Evolutionary conservation across 306 rosid genomes (phyloP).

Genomic region (Calophaca sinica): DNA sequence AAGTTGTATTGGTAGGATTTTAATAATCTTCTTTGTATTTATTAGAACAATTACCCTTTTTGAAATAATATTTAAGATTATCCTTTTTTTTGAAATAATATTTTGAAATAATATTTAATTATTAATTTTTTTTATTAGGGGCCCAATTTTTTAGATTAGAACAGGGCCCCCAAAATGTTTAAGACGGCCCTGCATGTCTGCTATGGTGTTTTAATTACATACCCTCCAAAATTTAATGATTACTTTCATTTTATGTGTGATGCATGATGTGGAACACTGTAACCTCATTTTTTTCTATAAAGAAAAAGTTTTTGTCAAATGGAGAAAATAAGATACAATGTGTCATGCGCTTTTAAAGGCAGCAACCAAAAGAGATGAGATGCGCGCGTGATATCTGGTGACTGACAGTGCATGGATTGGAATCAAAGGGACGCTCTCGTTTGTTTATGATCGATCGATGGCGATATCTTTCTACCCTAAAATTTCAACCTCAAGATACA

Average conservation of each 20-base stretch:
- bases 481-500: conserved; percentile 56
- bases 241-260: conserved; percentile 36
- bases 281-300: conserved; percentile 39
- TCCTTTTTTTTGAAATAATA: too few relatives aligned
- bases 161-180: too few relatives aligned
- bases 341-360: conserved; percentile 50
- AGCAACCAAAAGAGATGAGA: conserved; percentile 39
- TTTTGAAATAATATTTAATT: too few relatives aligned
- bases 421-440: conserved; percentile 57
- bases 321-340: conserved; percentile 47
- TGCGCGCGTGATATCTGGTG: conserved; percentile 58
- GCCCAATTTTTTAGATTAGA: too few relatives aligned
- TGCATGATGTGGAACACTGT: conserved; percentile 37
- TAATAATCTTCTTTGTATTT: too few relatives aligned
- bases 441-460: conserved; percentile 44
- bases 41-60: too few relatives aligned
- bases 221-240: background rate
- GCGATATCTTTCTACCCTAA: conserved; percentile 68
- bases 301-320: conserved; percentile 49
- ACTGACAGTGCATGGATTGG: conserved; percentile 74
- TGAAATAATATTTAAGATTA: too few relatives aligned
- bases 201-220: too few relatives aligned
- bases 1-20: too few relatives aligned
- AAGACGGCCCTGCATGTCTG: too few relatives aligned
- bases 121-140: too few relatives aligned